phyloP scores from a whole-genome alignment of 352 stramenopile genomes.

The Phytophthora citricola region DNA sequence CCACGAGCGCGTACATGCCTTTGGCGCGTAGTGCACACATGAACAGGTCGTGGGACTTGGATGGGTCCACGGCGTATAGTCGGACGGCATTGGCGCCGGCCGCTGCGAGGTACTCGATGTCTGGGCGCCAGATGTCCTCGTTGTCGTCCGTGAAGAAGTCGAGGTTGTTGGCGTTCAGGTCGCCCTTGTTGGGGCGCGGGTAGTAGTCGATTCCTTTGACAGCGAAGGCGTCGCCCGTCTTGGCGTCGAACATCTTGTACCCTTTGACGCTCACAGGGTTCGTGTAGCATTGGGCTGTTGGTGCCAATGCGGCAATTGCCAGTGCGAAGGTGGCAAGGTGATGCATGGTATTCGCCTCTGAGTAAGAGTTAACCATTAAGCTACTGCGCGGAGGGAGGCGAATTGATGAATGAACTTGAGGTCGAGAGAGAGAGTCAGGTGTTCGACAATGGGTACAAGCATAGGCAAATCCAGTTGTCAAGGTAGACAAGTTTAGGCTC shows the following conservation, averaged over 20 bases:
- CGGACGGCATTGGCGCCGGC: conserved; percentile 81
- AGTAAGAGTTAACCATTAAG: not conserved
- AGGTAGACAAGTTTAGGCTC: conserved; percentile 16
- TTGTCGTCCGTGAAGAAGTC: conserved; percentile 89
- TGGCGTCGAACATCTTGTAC: conserved; percentile 83
- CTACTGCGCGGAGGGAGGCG: not conserved
- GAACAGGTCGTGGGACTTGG: conserved; percentile 87
- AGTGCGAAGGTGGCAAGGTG: conserved; percentile 19
- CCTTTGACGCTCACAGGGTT: conserved; percentile 65
- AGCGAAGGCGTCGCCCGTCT: conserved; percentile 71
- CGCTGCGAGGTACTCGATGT: conserved; percentile 69
- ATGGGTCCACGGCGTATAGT: conserved; percentile 86
- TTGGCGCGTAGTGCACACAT: conserved; percentile 80
- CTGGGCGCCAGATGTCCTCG: conserved; percentile 64
- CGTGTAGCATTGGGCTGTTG: conserved; percentile 39
- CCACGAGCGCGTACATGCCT: conserved; percentile 84
- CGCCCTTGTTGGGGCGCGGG: conserved; percentile 80
- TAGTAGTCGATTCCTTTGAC: conserved; percentile 90
- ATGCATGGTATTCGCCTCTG: conserved; percentile 25
- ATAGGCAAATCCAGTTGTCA: conserved; percentile 13
- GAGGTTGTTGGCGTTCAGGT: conserved; percentile 73
- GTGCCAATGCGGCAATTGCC: conserved; percentile 12
- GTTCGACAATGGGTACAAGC: conserved; percentile 10
- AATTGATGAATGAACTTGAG: conserved; percentile 35
- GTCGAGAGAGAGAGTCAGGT: conserved; percentile 8